Base-by-base conservation (phyloP, 2,329 filamentous ascomycete species). In the Mycogone perniciosa region DNA sequence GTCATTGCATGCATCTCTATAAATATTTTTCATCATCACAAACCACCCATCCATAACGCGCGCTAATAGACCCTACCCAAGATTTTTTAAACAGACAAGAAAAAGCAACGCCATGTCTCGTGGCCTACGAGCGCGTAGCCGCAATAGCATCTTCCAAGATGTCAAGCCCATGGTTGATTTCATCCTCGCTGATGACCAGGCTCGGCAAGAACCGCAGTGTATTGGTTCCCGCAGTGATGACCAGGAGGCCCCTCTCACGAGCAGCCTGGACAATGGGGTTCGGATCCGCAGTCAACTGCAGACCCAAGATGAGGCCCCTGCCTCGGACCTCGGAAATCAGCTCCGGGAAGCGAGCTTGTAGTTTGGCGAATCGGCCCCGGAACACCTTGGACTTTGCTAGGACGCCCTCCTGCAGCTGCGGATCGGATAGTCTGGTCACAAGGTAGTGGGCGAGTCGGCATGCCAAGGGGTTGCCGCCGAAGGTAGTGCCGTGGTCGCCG, bases 211-310 rank as follows among this genome's bases (percentile, higher is more conserved):
- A 96, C 44, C 93, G 79, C 59, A 99, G 71, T 7, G 91, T 96
- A 65, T 97, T 96, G 31, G 84, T 90, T 1, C 93, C 93, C 30
- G 89, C 92, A 1, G 90, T 96, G 63, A 99, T 96, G 53, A 99
- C 76, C 53, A 99, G 69, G 62, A 99, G 68, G 0, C 93, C 93
- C 53, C 89, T 79, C 73, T 97, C 89, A 54, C 93, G 77, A 13
- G 91, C 90, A 8, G 90, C 91, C 57, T 85, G 89, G 54, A 99
- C 77, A 53, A 99, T 84, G 9, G 76, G 79, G 13, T 79, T 77
- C 31, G 82, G 88, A 64, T 93, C 86, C 57, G 82, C 75, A 6
- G 77, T 82, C 51, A 99, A 72, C 72, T 99, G 93, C 41, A 96
- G 69, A 27, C 93, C 93, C 7, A 97, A 72, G 52, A 97, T 89